These are phyloP conservation scores for Iberis pinnata DNA, from an alignment of 345 rosid species.

Conservation along the genomic window DNA sequence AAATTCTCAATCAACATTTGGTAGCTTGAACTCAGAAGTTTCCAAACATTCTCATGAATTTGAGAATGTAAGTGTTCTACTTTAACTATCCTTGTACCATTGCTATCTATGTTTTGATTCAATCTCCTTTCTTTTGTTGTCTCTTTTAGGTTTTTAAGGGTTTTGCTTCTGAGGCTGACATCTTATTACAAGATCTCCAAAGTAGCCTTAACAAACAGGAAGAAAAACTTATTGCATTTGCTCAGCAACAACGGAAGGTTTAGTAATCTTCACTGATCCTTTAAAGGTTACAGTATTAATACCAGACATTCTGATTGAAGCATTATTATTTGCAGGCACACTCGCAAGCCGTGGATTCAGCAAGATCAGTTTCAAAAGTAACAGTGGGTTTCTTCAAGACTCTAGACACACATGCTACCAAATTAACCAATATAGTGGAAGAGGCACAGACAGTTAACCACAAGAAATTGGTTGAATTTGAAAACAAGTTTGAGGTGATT, in stretches of 20 bases:
- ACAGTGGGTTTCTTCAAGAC: conserved; percentile 69
- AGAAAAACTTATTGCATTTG: conserved; percentile 65
- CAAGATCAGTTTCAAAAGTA: conserved; percentile 73
- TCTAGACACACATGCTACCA: conserved; percentile 65
- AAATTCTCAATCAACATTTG: conserved; percentile 71
- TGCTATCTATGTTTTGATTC: conserved; percentile 11
- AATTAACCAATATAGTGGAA: conserved; percentile 59
- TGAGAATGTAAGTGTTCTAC: conserved; percentile 55
- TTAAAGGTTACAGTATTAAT: neutral
- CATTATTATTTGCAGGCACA: conserved; percentile 58
- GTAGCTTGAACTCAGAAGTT: conserved; percentile 71
- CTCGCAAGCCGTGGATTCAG: conserved; percentile 69
- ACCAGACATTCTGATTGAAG: neutral
- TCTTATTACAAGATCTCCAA: conserved; percentile 71
- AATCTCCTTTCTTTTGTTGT: conserved; percentile 20
- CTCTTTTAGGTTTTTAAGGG: conserved; percentile 70
- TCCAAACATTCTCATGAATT: conserved; percentile 71
- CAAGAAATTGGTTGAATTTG: conserved; percentile 64
- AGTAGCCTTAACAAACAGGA: conserved; percentile 68
- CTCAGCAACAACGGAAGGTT: conserved; percentile 82
- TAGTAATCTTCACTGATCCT: conserved; percentile 14
- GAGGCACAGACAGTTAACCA: conserved; percentile 82
- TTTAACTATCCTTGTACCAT: neutral
- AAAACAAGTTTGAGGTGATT: conserved; percentile 88
- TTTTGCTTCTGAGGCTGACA: conserved; percentile 86